These are phyloP conservation scores for Penicillium salamii DNA, from an alignment of 495 filamentous ascomycete species.

Conservation along the genomic window DNA sequence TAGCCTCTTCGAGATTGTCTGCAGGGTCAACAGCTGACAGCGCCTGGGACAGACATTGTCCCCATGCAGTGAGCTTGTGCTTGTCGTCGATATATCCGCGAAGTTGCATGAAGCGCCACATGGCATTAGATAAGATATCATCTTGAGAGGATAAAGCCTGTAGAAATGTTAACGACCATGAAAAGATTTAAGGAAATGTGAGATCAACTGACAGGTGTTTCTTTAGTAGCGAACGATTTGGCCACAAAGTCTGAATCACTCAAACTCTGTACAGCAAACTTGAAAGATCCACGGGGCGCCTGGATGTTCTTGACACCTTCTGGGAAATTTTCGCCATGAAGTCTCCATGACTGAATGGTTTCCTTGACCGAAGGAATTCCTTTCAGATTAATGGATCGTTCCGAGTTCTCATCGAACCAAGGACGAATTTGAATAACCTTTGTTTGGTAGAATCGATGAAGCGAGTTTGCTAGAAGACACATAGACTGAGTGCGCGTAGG, in stretches of 20 bases:
- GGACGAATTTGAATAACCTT: constrained; percentile 72
- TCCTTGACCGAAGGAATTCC: constrained; percentile 57
- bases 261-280: constrained; percentile 53
- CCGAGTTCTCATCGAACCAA: constrained; percentile 78
- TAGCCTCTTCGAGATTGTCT: constrained; percentile 57
- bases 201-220: constrained; percentile 39
- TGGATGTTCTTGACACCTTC: constrained; percentile 41
- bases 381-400: constrained; percentile 64
- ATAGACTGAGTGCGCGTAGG: constrained; percentile 72
- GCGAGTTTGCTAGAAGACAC: constrained; percentile 67
- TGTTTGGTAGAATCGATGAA: constrained; percentile 76
- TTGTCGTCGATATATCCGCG: constrained; percentile 78
- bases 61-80: constrained; percentile 83
- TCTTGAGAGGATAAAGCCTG: constrained; percentile 51
- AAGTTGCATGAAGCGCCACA: constrained; percentile 87
- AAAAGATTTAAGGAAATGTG: not conserved
- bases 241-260: constrained; percentile 62
- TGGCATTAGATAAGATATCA: constrained; percentile 72
- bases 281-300: constrained; percentile 39
- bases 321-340: constrained; percentile 52
- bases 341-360: constrained; percentile 69
- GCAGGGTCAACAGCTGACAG: constrained; percentile 57
- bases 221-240: constrained; percentile 53
- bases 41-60: constrained; percentile 68
- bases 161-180: constrained; percentile 8